Percentiles rank a stretch among this genome's conserved stretches.
phyloP scores from a whole-genome alignment of 371 early-diverging fungal genomes.

The Hamiltosporidium tvaerminnensis region DNA sequence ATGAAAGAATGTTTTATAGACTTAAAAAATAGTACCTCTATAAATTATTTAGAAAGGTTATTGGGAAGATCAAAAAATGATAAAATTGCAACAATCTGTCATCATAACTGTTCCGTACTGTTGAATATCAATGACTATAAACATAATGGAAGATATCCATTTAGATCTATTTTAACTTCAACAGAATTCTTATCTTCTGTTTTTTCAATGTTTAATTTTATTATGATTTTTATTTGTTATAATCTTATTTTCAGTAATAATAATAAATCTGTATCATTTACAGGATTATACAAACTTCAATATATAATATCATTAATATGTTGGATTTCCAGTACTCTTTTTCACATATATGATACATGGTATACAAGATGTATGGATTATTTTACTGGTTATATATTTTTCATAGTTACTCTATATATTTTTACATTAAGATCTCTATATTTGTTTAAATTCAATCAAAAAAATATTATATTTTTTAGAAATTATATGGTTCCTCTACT shows the following conservation, averaged over 20 bases:
- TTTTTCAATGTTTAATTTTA: constrained; percentile 23
- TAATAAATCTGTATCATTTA: constrained; percentile 1
- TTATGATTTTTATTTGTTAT: not conserved
- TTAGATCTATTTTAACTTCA: constrained; percentile 28
- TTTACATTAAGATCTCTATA: constrained; percentile 13
- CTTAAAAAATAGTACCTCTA: too few relatives aligned
- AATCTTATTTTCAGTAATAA: not conserved
- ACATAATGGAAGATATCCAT: constrained; percentile 39
- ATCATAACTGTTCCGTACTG: too few relatives aligned
- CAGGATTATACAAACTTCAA: constrained; percentile 17
- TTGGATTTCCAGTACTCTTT: constrained; percentile 29
- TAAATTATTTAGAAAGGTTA: too few relatives aligned
- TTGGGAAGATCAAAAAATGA: too few relatives aligned
- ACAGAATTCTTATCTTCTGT: constrained; percentile 34
- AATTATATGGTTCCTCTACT: not conserved
- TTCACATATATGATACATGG: constrained; percentile 39
- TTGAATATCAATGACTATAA: constrained; percentile 23
- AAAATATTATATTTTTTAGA: not conserved
- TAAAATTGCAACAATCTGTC: too few relatives aligned
- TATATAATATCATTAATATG: constrained; percentile 1
- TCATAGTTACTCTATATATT: constrained; percentile 19
- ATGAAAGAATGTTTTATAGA: too few relatives aligned
- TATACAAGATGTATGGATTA: constrained; percentile 37
- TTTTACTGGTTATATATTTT: constrained; percentile 28
- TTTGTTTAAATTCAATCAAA: constrained; percentile 2